These are phyloP conservation scores for Kwoniella shandongensis DNA, from an alignment of 768 basidiomycete genomes.

Conservation along the genomic window DNA sequence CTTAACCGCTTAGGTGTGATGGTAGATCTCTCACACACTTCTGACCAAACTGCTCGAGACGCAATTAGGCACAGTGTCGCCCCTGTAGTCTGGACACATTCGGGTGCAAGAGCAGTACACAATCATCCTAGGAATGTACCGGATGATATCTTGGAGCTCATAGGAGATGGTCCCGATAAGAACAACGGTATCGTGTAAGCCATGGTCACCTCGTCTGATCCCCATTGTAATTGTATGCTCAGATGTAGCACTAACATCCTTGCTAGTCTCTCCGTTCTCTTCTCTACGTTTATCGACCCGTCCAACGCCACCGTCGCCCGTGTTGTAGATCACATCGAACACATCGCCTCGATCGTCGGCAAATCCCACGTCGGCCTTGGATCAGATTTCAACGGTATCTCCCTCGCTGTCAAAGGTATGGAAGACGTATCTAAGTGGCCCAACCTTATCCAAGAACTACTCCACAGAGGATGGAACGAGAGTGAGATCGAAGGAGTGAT, in stretches of 20 bases:
- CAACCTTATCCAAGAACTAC: slow-evolving; percentile 26
- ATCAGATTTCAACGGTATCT: slow-evolving; percentile 33
- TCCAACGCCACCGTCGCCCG: slow-evolving; percentile 20
- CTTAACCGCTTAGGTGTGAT: slow-evolving; percentile 36
- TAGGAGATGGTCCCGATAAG: slow-evolving; percentile 18
- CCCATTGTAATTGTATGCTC: too few relatives aligned
- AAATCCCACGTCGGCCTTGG: slow-evolving; percentile 30
- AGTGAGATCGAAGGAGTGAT: slow-evolving; percentile 25
- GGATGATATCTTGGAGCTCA: slow-evolving; percentile 23
- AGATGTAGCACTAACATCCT: too few relatives aligned
- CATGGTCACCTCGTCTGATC: too few relatives aligned
- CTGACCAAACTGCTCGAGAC: slow-evolving; percentile 20
- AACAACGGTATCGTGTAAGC: slow-evolving; percentile 30
- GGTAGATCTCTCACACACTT: slow-evolving; percentile 35
- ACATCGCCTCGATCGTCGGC: slow-evolving; percentile 23
- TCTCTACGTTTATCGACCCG: slow-evolving; percentile 26
- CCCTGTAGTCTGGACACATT: slow-evolving; percentile 33
- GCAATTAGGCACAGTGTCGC: slow-evolving; percentile 5
- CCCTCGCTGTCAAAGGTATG: slow-evolving; percentile 24
- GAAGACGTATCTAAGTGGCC: slow-evolving; percentile 33
- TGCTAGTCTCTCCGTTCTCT: slow-evolving; percentile 26
- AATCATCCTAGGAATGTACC: slow-evolving; percentile 40
- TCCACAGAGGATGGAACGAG: slow-evolving; percentile 33
- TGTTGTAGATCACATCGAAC: slow-evolving; percentile 36
- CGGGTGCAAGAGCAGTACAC: slow-evolving; percentile 17